A percentile compares a stretch with the other conserved stretches of the same genome.
Evolutionary conservation across 2,329 filamentous ascomycete species (phyloP).

Genomic region (Emmonsiellopsis sp.): DNA sequence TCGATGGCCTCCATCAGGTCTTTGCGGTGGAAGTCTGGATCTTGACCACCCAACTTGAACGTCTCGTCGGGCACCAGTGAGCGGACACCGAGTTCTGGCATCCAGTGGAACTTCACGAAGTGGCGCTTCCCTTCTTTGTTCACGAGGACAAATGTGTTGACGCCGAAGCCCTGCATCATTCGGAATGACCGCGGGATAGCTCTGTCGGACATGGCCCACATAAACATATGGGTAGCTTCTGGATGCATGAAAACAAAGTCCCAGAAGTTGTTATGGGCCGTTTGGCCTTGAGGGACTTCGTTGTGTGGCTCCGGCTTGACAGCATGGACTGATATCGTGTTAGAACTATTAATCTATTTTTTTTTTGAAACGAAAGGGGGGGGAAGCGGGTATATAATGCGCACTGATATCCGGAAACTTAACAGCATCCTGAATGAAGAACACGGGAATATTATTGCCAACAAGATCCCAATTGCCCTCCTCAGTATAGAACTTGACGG

Average conservation of each 20-base stretch:
- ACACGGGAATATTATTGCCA: conserved; percentile 66
- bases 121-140: conserved; percentile 60
- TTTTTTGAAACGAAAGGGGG: neutral
- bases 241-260: conserved; percentile 61
- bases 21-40: conserved; percentile 75
- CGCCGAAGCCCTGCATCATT: conserved; percentile 82
- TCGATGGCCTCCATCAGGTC: conserved; percentile 68
- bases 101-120: conserved; percentile 74
- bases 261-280: conserved; percentile 69
- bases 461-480: conserved; percentile 72
- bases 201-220: conserved; percentile 71
- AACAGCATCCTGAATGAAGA: conserved; percentile 67
- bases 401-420: conserved; percentile 61
- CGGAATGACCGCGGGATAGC: conserved; percentile 65
- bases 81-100: conserved; percentile 64
- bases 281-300: conserved; percentile 62
- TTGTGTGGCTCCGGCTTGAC: conserved; percentile 63
- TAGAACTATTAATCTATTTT: conserved; percentile 4
- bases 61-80: conserved; percentile 72
- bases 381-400: neutral
- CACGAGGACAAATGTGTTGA: conserved; percentile 65
- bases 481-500: conserved; percentile 66
- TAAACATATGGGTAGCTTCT: conserved; percentile 69
- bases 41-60: conserved; percentile 62
- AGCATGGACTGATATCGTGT: conserved; percentile 33